A percentile compares a stretch with the other conserved stretches of the same genome.
Evolutionary conservation across 352 stramenopile genomes (phyloP).

Genomic region (Phytopythium mirpurense): DNA sequence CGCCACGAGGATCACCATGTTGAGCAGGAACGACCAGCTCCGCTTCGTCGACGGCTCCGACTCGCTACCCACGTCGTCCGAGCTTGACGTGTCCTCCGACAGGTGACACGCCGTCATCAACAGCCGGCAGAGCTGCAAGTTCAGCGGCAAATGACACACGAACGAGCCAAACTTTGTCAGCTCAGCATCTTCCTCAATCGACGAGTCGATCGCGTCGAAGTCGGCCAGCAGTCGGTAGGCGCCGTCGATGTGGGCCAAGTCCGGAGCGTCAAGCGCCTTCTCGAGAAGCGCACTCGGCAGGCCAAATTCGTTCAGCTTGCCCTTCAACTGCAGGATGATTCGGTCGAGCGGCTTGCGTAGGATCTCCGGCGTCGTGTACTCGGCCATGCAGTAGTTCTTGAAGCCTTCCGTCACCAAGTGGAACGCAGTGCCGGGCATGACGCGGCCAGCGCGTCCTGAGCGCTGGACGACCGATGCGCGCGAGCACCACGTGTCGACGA

Average conservation of each 20-base stretch:
- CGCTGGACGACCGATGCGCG: conserved; percentile 86
- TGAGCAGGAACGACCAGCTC: conserved; percentile 37
- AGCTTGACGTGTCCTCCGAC: conserved; percentile 17
- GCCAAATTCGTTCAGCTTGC: conserved; percentile 62
- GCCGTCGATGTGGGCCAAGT: conserved; percentile 62
- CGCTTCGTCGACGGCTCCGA: conserved; percentile 8
- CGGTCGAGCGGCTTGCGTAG: conserved; percentile 79
- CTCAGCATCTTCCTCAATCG: conserved; percentile 40
- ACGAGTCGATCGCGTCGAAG: conserved; percentile 63
- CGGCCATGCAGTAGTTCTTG: conserved; percentile 55
- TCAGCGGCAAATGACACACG: conserved; percentile 74
- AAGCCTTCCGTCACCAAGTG: conserved; percentile 85
- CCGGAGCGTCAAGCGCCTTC: conserved; percentile 61
- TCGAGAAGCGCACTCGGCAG: conserved; percentile 59
- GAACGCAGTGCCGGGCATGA: conserved; percentile 89
- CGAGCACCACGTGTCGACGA: conserved; percentile 91
- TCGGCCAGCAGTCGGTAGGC: conserved; percentile 72
- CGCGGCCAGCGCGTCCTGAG: conserved; percentile 87
- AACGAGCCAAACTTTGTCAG: conserved; percentile 79
- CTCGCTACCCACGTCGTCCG: not conserved
- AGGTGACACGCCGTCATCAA: conserved; percentile 59
- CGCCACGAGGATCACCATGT: conserved; percentile 62
- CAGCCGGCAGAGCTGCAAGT: conserved; percentile 65
- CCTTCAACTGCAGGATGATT: conserved; percentile 76
- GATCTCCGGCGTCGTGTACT: conserved; percentile 79